Conservation (phyloP, 306 rosid genomes). For the Arachis hypogaea region DNA sequence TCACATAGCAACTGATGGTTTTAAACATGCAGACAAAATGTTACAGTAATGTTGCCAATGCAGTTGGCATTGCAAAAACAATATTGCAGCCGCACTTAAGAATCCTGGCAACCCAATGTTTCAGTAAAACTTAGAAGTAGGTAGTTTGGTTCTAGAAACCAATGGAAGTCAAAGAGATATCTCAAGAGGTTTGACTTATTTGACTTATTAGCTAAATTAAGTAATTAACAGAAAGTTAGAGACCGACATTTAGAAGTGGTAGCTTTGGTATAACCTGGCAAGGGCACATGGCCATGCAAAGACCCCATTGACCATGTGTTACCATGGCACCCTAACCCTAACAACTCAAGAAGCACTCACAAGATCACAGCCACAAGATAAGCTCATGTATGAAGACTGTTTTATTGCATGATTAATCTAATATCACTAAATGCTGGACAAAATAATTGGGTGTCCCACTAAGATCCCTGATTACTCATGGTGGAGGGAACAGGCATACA, state of each 20-base stretch:
- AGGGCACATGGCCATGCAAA: background rate
- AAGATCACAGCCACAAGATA: conserved; percentile 9
- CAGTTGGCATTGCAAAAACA: too few relatives aligned
- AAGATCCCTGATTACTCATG: conserved; percentile 11
- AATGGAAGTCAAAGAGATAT: conserved; percentile 28
- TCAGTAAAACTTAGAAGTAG: conserved; percentile 5
- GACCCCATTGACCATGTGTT: background rate
- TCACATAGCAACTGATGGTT: too few relatives aligned
- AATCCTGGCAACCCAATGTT: background rate
- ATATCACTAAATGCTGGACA: background rate
- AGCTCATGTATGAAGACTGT: conserved; percentile 2
- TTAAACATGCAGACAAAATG: too few relatives aligned
- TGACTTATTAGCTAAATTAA: background rate
- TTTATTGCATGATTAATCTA: background rate
- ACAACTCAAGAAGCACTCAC: conserved; percentile 26
- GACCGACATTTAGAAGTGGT: conserved; percentile 1
- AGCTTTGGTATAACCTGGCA: background rate
- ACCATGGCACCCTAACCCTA: conserved; percentile 21
- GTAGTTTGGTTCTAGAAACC: conserved; percentile 14
- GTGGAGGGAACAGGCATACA: background rate
- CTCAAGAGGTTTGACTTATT: conserved; percentile 1
- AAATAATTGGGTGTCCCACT: conserved; percentile 13
- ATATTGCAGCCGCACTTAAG: too few relatives aligned
- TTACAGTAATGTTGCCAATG: too few relatives aligned
- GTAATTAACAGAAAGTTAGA: background rate